Base-by-base conservation (phyloP, 1,139 yeast genomes). In the Yarrowia galli region DNA sequence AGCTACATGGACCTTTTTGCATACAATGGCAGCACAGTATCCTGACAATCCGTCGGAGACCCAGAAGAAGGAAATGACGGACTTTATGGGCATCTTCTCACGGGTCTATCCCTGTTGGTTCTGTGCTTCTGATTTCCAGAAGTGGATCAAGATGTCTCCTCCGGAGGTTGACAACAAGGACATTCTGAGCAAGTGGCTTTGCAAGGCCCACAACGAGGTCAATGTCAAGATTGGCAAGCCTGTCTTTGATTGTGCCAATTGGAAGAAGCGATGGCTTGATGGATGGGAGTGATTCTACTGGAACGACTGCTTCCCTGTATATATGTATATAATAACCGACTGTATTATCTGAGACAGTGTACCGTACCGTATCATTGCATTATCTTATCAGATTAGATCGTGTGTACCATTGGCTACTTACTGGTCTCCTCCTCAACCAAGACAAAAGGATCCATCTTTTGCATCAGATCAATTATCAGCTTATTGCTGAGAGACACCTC, bases 131-230 rank as follows among this genome's bases (percentile, higher is more conserved):
- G 98, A 93, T 75, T 91, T 96, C 77, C 84, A 86, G 68, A 78
- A 79, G 35, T 92, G 91, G 79, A 81, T 91, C 61, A 77, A 77
- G 40, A 80, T 78, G 68, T 72, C 73, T 4, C 87, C 87, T 71
- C 96, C 97, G 7, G 82, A 82, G 70, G 92, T 89, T 5, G 81
- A 79, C 15, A 85, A 87, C 13, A 92, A 91, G 74, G 97, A 92
- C 67, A 89, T 87, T 68, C 86, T 95, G 73, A 97, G 98, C 1
- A 82, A 79, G 72, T 95, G 99, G 99, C 80, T 95, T 69, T 96
- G 99, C 79, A 89, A 88, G 71, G 98, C 98, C 4, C 99, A 95
- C 79, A 95, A 95, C 75, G 91, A 86, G 51, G 98, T 96, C 32
- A 95, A 96, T 77, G 81, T 76, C 20, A 93, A 92, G 77, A 77